These are phyloP conservation scores for Coemansia asiatica DNA, from an alignment of 192 early-diverging fungal species.

Conservation along the genomic window DNA sequence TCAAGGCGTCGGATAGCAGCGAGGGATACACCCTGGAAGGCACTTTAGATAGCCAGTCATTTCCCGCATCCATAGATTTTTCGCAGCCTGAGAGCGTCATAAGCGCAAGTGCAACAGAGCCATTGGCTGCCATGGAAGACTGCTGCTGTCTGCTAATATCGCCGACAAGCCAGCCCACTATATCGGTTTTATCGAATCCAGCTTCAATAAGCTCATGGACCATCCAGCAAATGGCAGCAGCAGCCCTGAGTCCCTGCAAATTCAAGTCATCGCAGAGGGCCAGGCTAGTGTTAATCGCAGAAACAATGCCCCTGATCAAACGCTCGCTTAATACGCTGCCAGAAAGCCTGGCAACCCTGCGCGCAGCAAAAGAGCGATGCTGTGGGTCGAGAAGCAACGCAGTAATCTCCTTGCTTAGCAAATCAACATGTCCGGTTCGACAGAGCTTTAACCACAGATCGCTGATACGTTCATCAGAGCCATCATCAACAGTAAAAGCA, in stretches of 20 bases:
- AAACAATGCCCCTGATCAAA: not conserved
- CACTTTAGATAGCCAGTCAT: not conserved
- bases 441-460: conserved; percentile 46
- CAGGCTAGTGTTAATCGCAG: not conserved
- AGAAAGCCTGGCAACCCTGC: not conserved
- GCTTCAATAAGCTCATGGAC: not conserved
- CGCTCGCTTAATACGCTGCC: not conserved
- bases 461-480: not conserved
- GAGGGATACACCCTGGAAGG: conserved; percentile 16
- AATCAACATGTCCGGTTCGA: conserved; percentile 29
- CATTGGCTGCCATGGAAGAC: not conserved
- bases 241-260: not conserved
- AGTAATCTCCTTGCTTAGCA: conserved; percentile 26
- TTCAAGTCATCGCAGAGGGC: not conserved
- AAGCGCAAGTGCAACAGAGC: conserved; percentile 24
- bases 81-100: conserved; percentile 26
- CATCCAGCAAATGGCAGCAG: not conserved
- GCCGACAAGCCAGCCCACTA: not conserved
- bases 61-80: not conserved
- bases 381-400: conserved; percentile 16
- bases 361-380: not conserved
- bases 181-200: not conserved
- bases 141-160: not conserved
- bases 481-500: not conserved
- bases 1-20: conserved; percentile 16